These are phyloP conservation scores for Solanum sparsipilum DNA, from an alignment of 257 asterid species.

Conservation along the genomic window DNA sequence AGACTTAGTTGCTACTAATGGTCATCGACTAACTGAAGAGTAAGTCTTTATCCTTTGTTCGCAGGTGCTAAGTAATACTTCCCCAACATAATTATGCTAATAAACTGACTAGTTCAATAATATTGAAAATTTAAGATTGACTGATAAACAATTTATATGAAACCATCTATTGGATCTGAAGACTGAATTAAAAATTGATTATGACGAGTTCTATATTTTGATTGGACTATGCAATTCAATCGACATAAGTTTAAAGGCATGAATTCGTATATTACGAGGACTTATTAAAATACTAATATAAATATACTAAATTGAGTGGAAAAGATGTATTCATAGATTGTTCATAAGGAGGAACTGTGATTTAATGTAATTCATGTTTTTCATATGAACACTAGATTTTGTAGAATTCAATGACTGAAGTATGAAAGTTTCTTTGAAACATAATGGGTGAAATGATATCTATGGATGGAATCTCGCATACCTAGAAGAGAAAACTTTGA, in stretches of 20 bases:
- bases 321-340: neutral
- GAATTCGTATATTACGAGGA: neutral
- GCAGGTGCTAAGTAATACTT: neutral
- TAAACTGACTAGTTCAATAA: neutral
- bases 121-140: neutral
- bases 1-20: neutral
- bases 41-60: neutral
- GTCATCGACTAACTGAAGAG: neutral
- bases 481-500: neutral
- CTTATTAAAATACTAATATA: too few species aligned
- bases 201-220: neutral
- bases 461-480: neutral
- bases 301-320: neutral
- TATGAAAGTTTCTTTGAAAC: neutral
- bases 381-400: neutral
- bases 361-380: too few species aligned
- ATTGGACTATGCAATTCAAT: neutral
- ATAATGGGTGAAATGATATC: neutral
- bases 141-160: neutral
- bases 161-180: too few species aligned
- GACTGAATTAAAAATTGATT: neutral
- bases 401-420: neutral
- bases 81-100: neutral
- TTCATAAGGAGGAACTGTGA: neutral
- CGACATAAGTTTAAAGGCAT: neutral